Evolutionary conservation across 2,329 filamentous ascomycete species (phyloP).

Genomic region (Penicillium polonicum): DNA sequence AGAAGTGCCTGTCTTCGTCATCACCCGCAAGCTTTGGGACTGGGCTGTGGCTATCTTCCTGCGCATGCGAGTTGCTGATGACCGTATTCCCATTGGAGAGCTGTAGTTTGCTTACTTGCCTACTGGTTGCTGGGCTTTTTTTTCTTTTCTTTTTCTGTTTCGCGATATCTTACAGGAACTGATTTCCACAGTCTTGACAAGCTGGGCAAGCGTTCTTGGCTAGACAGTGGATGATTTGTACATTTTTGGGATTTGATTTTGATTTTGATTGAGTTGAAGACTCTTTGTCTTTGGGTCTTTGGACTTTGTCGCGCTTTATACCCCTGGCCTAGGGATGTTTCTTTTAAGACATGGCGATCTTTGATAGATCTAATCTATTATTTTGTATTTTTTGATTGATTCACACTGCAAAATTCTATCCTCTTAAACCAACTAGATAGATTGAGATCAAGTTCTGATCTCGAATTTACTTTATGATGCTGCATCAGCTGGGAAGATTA

Average conservation of each 20-base stretch:
- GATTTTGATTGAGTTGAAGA: neutral
- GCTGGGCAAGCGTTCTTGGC: neutral
- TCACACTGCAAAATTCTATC: neutral
- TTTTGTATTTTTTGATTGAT: neutral
- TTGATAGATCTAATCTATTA: conserved; percentile 20
- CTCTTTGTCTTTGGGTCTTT: neutral
- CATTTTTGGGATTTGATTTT: conserved; percentile 11
- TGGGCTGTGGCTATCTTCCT: conserved; percentile 36
- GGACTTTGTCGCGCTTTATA: conserved; percentile 1
- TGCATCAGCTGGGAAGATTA: neutral
- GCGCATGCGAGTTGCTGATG: conserved; percentile 36
- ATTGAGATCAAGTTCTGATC: neutral
- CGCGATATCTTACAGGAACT: neutral
- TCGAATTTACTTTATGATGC: neutral
- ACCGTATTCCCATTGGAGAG: conserved; percentile 22
- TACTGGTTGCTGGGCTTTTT: neutral
- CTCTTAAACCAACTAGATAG: neutral
- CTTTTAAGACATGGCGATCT: conserved; percentile 12
- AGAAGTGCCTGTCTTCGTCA: conserved; percentile 56
- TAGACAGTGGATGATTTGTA: conserved; percentile 10
- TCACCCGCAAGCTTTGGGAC: conserved; percentile 46
- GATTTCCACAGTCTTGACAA: neutral
- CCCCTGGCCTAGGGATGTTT: conserved; percentile 8
- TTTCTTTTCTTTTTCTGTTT: neutral
- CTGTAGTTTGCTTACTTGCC: conserved; percentile 17